Evolutionary conservation across 2,329 filamentous ascomycete genomes (phyloP), one percentile per base, ranked within the genome.

Genomic region (Calonectria fujianensis): DNA sequence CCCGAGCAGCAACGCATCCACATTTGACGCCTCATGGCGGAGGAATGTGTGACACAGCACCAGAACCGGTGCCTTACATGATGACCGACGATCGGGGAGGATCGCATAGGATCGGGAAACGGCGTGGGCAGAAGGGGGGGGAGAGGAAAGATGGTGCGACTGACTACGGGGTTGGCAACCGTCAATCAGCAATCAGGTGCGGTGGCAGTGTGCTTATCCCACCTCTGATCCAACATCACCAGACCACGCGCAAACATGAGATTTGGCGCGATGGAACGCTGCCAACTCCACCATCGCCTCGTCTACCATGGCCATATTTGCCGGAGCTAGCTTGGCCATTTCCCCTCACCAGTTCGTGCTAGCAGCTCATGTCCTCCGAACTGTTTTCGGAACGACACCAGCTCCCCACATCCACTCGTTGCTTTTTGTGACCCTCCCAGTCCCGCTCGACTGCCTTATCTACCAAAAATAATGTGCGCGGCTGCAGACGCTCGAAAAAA

Each of bases 1-100:
- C 11, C 16, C 41, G 35, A 59, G 24, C 63, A 51, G 29, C 35
- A 54, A 48, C 24, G 39, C 57, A 65, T 37, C 70, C 52, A 57
- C 54, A 69, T 69, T 64, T 51, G 51, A 51, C 27, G 35, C 64
- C 37, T 65, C 48, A 64, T 50, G 32, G 65, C 63, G 29, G 20
- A 50, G 39, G 57, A 51, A 29, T 32, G 41, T 41, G 66, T 73
- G 37, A n/a, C 37, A 64, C 57, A 64, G 35, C 54, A 27, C 66
- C 70, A 73, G 64, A 54, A 69, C 71, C 78, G 72, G 78, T 80
- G 70, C 78, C 78, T 80, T 80, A 73, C 74, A 80, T 74, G 73
- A 73, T 68, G 65, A 73, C 70, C 48, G 57, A 32, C 72, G 61
- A 63, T 66, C 66, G 37, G 54, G 57, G 65, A 50, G 35, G 51